Percentiles rank a stretch among this genome's conserved stretches.
Evolutionary conservation across 208 protist species (phyloP).

Genomic region (Trypanosomatidae sp.): DNA sequence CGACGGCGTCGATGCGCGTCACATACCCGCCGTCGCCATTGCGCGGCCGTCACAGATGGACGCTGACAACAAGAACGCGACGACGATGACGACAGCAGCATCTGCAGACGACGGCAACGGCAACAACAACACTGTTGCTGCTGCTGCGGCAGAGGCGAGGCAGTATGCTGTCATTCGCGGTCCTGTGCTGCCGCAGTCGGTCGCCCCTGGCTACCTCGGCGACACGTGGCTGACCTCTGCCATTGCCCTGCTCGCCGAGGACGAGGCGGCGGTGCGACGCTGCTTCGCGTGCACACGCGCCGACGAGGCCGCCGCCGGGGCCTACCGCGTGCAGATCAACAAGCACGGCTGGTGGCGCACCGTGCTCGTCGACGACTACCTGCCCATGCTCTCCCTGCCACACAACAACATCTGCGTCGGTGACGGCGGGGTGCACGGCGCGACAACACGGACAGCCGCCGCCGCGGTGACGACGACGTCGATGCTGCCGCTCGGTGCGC

Average conservation of each 20-base stretch:
- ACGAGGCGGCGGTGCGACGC: conserved; percentile 7
- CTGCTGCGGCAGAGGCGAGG: conserved; percentile 5
- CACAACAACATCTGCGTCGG: no score
- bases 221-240: conserved; percentile 54
- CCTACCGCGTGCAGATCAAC: conserved; percentile 35
- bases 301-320: conserved; percentile 20
- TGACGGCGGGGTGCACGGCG: no score
- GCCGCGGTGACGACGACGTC: no score
- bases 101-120: conserved; percentile 3
- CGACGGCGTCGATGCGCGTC: conserved; percentile 15
- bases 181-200: conserved; percentile 20
- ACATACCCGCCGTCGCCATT: conserved; percentile 20
- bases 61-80: no score
- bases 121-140: neutral
- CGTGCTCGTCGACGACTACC: conserved; percentile 46
- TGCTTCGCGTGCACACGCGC: conserved; percentile 6
- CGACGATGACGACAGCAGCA: no score
- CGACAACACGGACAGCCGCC: no score
- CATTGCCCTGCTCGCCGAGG: conserved; percentile 20
- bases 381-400: no score
- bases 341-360: conserved; percentile 53
- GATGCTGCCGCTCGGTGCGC: conserved; percentile 15
- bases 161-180: conserved; percentile 9
- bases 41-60: conserved; percentile 13
- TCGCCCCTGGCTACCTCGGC: conserved; percentile 37